Percentiles rank a stretch among this genome's conserved stretches.
These are phyloP conservation scores for Rhinocladiella similis DNA, from an alignment of 2,329 filamentous ascomycete genomes.

Conservation along the genomic window DNA sequence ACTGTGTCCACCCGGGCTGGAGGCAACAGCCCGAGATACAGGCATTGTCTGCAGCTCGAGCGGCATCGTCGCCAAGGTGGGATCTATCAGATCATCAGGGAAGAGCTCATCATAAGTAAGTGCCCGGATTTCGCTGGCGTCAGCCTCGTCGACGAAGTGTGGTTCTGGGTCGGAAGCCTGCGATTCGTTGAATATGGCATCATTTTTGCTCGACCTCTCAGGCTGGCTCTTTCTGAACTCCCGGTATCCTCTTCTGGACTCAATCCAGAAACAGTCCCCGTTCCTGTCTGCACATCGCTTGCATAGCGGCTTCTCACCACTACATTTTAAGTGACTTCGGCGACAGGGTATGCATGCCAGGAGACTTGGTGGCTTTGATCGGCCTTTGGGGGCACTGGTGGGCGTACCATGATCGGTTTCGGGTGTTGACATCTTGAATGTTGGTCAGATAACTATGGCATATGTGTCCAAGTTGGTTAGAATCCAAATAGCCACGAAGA, in stretches of 20 bases:
- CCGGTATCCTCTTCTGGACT: slow-evolving; percentile 27
- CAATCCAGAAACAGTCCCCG: slow-evolving; percentile 56
- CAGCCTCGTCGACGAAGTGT: slow-evolving; percentile 20
- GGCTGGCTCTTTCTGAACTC: slow-evolving; percentile 25
- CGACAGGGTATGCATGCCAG: slow-evolving; percentile 51
- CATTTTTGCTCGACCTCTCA: slow-evolving; percentile 7
- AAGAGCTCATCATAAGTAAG: slow-evolving; percentile 27
- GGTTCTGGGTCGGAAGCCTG: slow-evolving; percentile 13
- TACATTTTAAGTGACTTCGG: slow-evolving; percentile 72
- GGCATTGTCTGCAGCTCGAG: slow-evolving; percentile 19
- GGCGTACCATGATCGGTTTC: not conserved
- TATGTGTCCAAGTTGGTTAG: too few relatives aligned
- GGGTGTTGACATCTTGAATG: not conserved
- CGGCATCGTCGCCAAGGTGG: slow-evolving; percentile 28
- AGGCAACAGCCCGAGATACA: not conserved
- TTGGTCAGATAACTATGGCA: not conserved
- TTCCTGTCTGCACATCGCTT: slow-evolving; percentile 62
- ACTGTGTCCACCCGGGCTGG: slow-evolving; percentile 18
- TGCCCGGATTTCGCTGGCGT: slow-evolving; percentile 18
- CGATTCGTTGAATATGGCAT: slow-evolving; percentile 11
- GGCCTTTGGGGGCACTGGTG: slow-evolving; percentile 17
- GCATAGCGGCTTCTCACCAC: slow-evolving; percentile 66
- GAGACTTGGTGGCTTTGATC: slow-evolving; percentile 34
- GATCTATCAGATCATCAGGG: slow-evolving; percentile 19
- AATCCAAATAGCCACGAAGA: too few relatives aligned